Conservation (phyloP, 371 early-diverging fungal species). For the Saksenaea oblongispora region DNA sequence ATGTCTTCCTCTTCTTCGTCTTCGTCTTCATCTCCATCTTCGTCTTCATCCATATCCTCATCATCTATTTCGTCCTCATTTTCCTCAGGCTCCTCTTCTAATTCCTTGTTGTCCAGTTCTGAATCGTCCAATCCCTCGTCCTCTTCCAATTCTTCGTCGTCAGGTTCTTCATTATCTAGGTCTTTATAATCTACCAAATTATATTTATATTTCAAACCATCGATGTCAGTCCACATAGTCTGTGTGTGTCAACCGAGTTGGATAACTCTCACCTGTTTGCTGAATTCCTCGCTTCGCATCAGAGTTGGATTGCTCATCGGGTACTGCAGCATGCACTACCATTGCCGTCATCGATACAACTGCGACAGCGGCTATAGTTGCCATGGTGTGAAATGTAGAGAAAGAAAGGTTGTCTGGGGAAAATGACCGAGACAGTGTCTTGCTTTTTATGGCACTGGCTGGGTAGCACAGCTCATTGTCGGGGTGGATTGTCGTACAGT, state of each 20-base stretch:
- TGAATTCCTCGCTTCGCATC: not conserved
- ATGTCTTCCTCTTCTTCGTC: not conserved
- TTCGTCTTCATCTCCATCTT: not conserved
- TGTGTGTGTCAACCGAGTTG: not conserved
- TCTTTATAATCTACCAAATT: not conserved
- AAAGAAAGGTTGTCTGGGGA: not conserved
- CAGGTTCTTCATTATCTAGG: not conserved
- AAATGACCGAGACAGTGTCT: not conserved
- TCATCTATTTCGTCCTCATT: not conserved
- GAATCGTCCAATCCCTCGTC: not conserved
- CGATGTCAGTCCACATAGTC: not conserved
- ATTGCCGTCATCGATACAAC: conserved; percentile 3
- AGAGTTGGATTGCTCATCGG: not conserved
- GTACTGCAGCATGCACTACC: conserved; percentile 1
- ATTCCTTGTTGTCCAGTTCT: not conserved
- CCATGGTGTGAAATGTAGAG: not conserved
- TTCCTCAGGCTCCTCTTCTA: not conserved
- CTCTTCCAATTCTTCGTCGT: not conserved
- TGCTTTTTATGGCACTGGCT: not conserved
- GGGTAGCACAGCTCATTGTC: not conserved
- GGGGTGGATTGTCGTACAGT: no score
- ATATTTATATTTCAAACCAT: not conserved
- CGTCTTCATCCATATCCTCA: conserved; percentile 3
- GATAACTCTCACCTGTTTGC: not conserved
- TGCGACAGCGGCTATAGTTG: not conserved